Evolutionary conservation across 148 eudicot species (phyloP), one percentile per base, ranked within the genome.

Genomic region (Vaccinium corymbosum): DNA sequence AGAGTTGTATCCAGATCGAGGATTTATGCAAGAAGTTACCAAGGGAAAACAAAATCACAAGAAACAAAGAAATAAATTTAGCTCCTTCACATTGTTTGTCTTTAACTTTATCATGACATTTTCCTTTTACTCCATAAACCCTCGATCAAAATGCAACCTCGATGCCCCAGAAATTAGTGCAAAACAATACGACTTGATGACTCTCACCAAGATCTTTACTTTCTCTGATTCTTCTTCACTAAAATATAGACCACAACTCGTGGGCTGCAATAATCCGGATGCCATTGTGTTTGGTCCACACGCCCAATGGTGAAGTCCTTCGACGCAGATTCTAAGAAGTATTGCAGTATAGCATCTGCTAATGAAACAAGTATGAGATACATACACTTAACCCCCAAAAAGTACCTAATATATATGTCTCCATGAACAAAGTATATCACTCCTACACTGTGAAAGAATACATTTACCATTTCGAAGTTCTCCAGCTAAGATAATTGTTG

Each of bases 401-500:
- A 57, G 62, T 16, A 57, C 9, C 6, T 16, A 7, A 57, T 17
- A 57, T 17, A n/a, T 0, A 6, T n/a, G 68, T 20, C 68, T 8
- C 25, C 68, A 61, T 20, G 27, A 61, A 61, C 27, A 61, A 25
- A 42, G 46, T 42, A 42, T 42, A 42, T 42, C 27, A 61, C 27
- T n/a, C 25, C 27, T 61, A 61, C 68, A 61, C 12, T 7, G n/a
- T 61, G 68, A 61, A 7, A 61, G 22, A 61, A 16, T 2, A 49
- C 11, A 59, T 83, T 83, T 88, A 95, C 98, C 98, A 85, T 96
- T 96, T 14, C 98, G 94, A 86, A 96, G 93, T 88, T 96, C 98
- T 80, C 97, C 97, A 27, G 98, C 93, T 87, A 96, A 88, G 78
- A 96, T 88, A 27, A 92, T 86, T 15, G 98, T 96, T 20, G 98